Evolutionary conservation across 2,329 filamentous ascomycete genomes (phyloP).

Genomic region (Clarireedia hainanense): DNA sequence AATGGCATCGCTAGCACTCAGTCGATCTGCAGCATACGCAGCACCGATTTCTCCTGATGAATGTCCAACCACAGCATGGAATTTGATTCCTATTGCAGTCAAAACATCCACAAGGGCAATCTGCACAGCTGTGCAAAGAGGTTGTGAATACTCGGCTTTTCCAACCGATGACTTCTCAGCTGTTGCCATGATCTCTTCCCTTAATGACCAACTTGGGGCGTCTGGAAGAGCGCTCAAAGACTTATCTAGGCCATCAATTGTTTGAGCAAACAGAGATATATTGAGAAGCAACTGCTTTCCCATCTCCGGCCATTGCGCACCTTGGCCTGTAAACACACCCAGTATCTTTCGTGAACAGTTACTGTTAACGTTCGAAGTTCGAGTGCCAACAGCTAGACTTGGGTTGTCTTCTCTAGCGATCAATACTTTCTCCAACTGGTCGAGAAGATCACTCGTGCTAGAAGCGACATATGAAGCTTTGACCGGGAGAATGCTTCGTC

Average conservation of each 20-base stretch:
- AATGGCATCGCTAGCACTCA: constrained; percentile 29
- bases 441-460: constrained; percentile 3
- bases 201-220: constrained; percentile 7
- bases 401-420: neutral
- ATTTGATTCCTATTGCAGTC: constrained; percentile 32
- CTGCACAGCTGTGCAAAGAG: constrained; percentile 40
- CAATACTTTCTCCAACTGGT: constrained; percentile 1
- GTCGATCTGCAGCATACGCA: constrained; percentile 34
- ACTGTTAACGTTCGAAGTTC: neutral
- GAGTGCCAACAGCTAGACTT: neutral
- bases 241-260: constrained; percentile 18
- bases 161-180: constrained; percentile 13
- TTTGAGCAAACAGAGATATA: neutral
- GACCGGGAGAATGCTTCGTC: constrained; percentile 7
- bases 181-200: constrained; percentile 19
- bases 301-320: constrained; percentile 18
- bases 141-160: constrained; percentile 30
- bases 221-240: constrained; percentile 21
- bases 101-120: constrained; percentile 38
- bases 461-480: constrained; percentile 11
- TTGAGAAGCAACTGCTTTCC: constrained; percentile 10
- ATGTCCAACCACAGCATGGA: constrained; percentile 36
- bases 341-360: constrained; percentile 1
- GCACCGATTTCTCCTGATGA: constrained; percentile 42
- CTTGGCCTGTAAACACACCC: constrained; percentile 19